Percentiles rank a stretch among this genome's conserved stretches.
phyloP scores from a whole-genome alignment of 805 yeast genomes.

The Ogataea kodamae region DNA sequence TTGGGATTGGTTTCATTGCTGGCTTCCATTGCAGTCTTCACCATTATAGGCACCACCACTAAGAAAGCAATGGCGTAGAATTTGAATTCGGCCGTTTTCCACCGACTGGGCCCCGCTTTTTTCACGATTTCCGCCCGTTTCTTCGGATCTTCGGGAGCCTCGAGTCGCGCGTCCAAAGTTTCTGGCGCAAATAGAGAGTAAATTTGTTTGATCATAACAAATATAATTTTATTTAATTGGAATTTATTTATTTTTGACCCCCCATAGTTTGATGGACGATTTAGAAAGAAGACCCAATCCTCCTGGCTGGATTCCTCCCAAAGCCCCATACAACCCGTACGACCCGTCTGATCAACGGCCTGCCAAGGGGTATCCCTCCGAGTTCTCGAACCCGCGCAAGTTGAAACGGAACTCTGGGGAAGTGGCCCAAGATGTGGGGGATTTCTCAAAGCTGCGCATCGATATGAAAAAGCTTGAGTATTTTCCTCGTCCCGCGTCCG shows the following conservation, averaged over 20 bases:
- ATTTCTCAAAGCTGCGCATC: constrained; percentile 62
- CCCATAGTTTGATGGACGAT: constrained; percentile 6
- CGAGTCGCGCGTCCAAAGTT: constrained; percentile 48
- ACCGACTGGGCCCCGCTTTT: constrained; percentile 45
- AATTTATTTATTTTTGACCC: neutral
- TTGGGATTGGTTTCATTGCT: constrained; percentile 73
- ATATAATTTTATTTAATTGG: constrained; percentile 2
- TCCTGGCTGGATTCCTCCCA: constrained; percentile 75
- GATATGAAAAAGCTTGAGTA: constrained; percentile 73
- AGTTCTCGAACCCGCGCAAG: constrained; percentile 63
- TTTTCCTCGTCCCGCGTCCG: constrained; percentile 74
- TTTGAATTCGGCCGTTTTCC: constrained; percentile 76
- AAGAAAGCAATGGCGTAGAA: constrained; percentile 62
- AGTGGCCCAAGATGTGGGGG: constrained; percentile 64
- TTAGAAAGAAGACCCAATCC: constrained; percentile 69
- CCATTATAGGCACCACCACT: constrained; percentile 77
- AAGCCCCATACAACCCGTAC: constrained; percentile 82
- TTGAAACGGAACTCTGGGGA: constrained; percentile 42
- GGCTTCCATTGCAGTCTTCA: constrained; percentile 76
- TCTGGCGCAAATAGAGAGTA: constrained; percentile 45
- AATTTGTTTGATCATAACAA: constrained; percentile 12
- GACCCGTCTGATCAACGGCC: constrained; percentile 77
- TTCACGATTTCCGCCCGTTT: constrained; percentile 32
- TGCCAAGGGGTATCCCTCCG: constrained; percentile 82
- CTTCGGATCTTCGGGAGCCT: constrained; percentile 35